A percentile compares a stretch with the other conserved stretches of the same genome.
Evolutionary conservation across 768 basidiomycete genomes (phyloP).

Genomic region (Lentinula lateritia): DNA sequence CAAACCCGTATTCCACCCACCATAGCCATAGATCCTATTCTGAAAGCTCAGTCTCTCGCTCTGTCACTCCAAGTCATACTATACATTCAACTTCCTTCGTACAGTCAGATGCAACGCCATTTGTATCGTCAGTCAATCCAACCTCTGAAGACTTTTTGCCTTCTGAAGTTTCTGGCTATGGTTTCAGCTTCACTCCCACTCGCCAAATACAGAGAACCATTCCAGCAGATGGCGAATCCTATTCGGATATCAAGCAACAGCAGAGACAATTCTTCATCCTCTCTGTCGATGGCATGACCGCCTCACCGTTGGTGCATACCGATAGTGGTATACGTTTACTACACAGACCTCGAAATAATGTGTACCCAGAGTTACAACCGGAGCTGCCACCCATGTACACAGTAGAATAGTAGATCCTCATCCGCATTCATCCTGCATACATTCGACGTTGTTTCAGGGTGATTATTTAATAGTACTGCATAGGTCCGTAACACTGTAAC

Average conservation of each 20-base stretch:
- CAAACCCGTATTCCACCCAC: background rate
- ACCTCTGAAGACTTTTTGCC: background rate
- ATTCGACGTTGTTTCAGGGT: too few relatives aligned
- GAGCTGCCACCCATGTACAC: slow-evolving; percentile 5
- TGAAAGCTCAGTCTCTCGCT: background rate
- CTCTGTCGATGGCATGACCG: background rate
- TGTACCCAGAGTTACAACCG: background rate
- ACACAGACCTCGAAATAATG: background rate
- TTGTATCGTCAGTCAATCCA: background rate
- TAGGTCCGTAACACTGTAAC: too few relatives aligned
- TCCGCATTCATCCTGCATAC: too few relatives aligned
- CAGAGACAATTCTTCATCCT: background rate
- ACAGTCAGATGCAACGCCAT: background rate
- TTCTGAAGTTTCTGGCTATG: background rate
- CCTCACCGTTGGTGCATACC: slow-evolving; percentile 1
- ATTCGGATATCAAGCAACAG: background rate
- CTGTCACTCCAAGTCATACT: background rate
- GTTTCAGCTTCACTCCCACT: background rate
- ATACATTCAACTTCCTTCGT: background rate
- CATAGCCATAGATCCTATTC: slow-evolving; percentile 2
- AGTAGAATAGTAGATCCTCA: background rate
- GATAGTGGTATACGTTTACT: slow-evolving; percentile 2
- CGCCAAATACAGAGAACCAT: background rate
- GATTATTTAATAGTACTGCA: too few relatives aligned
- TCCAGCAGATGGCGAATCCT: background rate